Conservation (phyloP, 2,329 filamentous ascomycete genomes). For the Penicillium verrucosum region DNA sequence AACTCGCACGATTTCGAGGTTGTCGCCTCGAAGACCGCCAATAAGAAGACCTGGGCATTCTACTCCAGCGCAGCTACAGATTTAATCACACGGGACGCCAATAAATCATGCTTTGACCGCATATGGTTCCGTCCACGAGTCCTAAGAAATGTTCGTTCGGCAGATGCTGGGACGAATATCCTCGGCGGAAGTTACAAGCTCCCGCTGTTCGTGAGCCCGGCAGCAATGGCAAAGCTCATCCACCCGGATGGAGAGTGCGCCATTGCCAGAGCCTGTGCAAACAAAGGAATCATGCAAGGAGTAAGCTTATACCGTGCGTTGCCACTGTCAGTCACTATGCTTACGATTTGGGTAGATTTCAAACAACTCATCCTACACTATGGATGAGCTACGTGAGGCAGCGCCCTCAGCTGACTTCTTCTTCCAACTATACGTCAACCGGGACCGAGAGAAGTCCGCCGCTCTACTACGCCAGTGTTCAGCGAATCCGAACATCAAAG, state of each 20-base stretch:
- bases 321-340: background rate
- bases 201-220: constrained; percentile 63
- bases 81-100: constrained; percentile 56
- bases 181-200: constrained; percentile 52
- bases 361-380: constrained; percentile 59
- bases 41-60: constrained; percentile 67
- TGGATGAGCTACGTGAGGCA: constrained; percentile 52
- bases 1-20: constrained; percentile 60
- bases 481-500: constrained; percentile 42
- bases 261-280: constrained; percentile 53
- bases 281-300: constrained; percentile 55
- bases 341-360: constrained; percentile 45
- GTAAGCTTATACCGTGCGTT: constrained; percentile 26
- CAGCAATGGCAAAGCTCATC: constrained; percentile 62
- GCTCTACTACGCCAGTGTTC: constrained; percentile 45
- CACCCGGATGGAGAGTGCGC: constrained; percentile 63
- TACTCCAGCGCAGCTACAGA: constrained; percentile 65
- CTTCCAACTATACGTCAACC: constrained; percentile 57
- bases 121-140: constrained; percentile 61
- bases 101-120: constrained; percentile 53
- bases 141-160: constrained; percentile 54
- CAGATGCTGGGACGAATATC: constrained; percentile 53
- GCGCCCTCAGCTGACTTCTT: constrained; percentile 47
- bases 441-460: constrained; percentile 49
- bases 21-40: constrained; percentile 54